Evolutionary conservation across 257 asterid species (phyloP).

Genomic region (Ilex aquifolium): DNA sequence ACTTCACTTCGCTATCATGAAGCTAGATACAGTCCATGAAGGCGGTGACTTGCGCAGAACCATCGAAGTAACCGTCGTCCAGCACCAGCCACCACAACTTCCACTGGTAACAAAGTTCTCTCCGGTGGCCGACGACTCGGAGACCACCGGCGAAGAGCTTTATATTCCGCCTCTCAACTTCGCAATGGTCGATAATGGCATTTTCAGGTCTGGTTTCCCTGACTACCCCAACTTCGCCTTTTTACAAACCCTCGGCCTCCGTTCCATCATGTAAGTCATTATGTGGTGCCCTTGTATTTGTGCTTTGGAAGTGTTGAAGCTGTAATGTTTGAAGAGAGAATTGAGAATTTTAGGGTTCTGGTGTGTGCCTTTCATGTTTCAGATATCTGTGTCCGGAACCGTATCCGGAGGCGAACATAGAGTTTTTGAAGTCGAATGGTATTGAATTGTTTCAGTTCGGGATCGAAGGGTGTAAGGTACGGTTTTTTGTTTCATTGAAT

Average conservation of each 20-base stretch:
- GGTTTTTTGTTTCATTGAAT: constrained; percentile 3
- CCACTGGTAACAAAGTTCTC: constrained; percentile 19
- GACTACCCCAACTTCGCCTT: constrained; percentile 58
- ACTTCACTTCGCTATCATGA: no score
- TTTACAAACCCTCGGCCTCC: constrained; percentile 58
- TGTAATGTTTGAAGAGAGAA: no score
- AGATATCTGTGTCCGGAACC: constrained; percentile 83
- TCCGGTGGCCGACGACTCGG: constrained; percentile 15
- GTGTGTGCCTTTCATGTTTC: constrained; percentile 7
- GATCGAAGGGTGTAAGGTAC: constrained; percentile 70
- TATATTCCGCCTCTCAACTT: constrained; percentile 77
- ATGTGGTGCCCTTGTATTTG: no score
- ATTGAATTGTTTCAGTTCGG: constrained; percentile 71
- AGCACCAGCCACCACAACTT: constrained; percentile 11
- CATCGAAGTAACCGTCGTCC: constrained; percentile 26
- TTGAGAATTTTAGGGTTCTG: background rate
- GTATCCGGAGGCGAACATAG: constrained; percentile 61
- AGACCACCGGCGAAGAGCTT: constrained; percentile 33
- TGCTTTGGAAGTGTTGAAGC: no score
- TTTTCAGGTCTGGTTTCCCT: constrained; percentile 77
- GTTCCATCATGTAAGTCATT: constrained; percentile 56
- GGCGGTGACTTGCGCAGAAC: constrained; percentile 27
- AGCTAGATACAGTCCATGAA: no score
- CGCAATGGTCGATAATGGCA: constrained; percentile 66
- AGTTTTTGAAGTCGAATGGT: constrained; percentile 62